phyloP scores from a whole-genome alignment of 75 land plant species.

The Chamaecyparis obtusa region DNA sequence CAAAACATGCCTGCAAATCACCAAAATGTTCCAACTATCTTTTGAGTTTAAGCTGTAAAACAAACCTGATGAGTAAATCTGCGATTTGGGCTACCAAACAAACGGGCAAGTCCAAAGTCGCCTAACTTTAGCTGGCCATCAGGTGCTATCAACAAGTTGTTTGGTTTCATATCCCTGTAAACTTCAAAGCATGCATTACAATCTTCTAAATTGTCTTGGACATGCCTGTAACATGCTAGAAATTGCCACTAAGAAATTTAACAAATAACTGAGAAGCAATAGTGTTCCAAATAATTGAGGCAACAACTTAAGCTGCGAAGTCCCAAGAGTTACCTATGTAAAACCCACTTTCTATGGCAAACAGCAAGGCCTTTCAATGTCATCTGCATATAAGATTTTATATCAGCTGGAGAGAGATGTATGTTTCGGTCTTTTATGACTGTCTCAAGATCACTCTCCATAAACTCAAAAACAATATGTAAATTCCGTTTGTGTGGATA shows the following conservation, averaged over 20 bases:
- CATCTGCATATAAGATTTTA: conserved; percentile 96
- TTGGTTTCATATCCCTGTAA: conserved; percentile 96
- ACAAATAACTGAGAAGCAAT: not conserved
- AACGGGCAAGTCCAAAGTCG: conserved; percentile 95
- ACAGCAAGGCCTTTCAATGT: conserved; percentile 90
- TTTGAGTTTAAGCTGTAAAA: not conserved
- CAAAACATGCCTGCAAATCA: conserved; percentile 42
- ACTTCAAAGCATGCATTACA: conserved; percentile 8
- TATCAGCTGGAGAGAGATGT: conserved; percentile 88
- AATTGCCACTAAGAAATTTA: conserved; percentile 7
- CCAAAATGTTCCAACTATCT: not conserved
- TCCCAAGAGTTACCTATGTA: conserved; percentile 70
- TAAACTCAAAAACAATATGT: conserved; percentile 97
- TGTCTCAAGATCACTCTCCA: conserved; percentile 98
- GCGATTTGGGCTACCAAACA: conserved; percentile 96
- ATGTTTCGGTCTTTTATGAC: conserved; percentile 92
- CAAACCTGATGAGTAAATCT: conserved; percentile 93
- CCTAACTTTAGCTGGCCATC: conserved; percentile 96
- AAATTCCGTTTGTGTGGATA: conserved; percentile 94
- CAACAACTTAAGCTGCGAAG: not conserved
- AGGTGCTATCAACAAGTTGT: conserved; percentile 80
- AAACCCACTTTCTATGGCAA: conserved; percentile 98
- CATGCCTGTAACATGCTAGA: not conserved
- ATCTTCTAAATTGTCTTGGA: not conserved
- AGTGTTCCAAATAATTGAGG: not conserved